Percentiles rank a stretch among this genome's conserved stretches.
Evolutionary conservation across 2,329 filamentous ascomycete genomes (phyloP).

Genomic region (Ophiostoma montium): DNA sequence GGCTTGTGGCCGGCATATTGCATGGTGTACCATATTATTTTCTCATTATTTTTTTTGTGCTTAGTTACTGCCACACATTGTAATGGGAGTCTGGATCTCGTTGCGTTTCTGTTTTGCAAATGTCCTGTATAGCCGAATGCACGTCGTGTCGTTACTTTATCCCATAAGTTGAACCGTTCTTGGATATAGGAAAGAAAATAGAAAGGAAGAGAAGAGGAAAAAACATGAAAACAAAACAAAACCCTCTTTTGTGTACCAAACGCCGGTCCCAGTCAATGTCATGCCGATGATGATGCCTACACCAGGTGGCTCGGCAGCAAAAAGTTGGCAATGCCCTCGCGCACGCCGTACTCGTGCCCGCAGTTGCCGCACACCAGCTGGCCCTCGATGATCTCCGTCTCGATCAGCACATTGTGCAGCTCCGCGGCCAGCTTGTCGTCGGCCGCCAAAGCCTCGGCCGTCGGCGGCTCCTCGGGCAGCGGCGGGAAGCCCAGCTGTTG

Average conservation of each 20-base stretch:
- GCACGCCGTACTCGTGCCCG: conserved; percentile 84
- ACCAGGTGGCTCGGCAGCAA: conserved; percentile 85
- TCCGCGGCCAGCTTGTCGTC: conserved; percentile 62
- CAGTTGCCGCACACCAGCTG: conserved; percentile 84
- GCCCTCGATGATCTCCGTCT: conserved; percentile 81
- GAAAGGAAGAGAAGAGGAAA: neutral
- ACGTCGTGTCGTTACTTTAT: neutral
- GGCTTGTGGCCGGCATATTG: too few species aligned
- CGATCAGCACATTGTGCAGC: conserved; percentile 67
- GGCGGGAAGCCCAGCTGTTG: conserved; percentile 62
- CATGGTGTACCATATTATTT: conserved; percentile 4
- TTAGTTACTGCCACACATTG: neutral
- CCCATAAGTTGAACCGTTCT: too few species aligned
- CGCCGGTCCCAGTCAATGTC: neutral
- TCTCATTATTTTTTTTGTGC: neutral
- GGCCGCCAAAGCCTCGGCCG: conserved; percentile 43
- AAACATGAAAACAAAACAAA: conserved; percentile 1
- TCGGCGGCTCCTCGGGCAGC: conserved; percentile 51
- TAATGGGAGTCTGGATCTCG: neutral
- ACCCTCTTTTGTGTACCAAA: conserved; percentile 2
- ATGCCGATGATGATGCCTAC: conserved; percentile 30
- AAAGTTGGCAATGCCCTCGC: conserved; percentile 95
- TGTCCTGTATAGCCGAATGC: too few species aligned
- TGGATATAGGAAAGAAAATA: neutral
- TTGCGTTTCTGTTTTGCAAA: neutral